Evolutionary conservation across 2,329 filamentous ascomycete genomes (phyloP).

Genomic region (Nothopassalora personata): DNA sequence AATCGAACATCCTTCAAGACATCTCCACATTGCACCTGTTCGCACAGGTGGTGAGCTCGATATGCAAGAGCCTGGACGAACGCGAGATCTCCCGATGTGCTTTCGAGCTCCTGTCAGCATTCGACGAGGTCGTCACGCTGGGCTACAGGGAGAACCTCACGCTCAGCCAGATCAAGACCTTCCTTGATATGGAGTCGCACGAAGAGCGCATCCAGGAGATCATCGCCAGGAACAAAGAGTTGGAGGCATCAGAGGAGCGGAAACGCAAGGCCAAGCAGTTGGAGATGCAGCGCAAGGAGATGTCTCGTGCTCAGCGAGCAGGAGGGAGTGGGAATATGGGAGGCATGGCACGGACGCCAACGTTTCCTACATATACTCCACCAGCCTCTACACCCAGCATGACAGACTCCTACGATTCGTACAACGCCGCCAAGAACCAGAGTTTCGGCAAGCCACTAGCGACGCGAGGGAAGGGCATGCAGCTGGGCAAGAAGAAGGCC

Average conservation of each 20-base stretch:
- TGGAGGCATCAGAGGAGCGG: slow-evolving; percentile 95
- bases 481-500: slow-evolving; percentile 97
- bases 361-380: slow-evolving; percentile 84
- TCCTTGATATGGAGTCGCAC: slow-evolving; percentile 98
- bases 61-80: slow-evolving; percentile 94
- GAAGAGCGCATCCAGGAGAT: slow-evolving; percentile 99
- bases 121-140: slow-evolving; percentile 92
- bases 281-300: slow-evolving; percentile 97
- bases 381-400: slow-evolving; percentile 75
- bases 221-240: slow-evolving; percentile 92
- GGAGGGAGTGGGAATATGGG: slow-evolving; percentile 24
- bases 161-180: slow-evolving; percentile 96
- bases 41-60: slow-evolving; percentile 92
- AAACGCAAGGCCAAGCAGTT: slow-evolving; percentile 98
- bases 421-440: slow-evolving; percentile 98
- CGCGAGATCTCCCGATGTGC: slow-evolving; percentile 91
- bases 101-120: slow-evolving; percentile 91
- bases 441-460: slow-evolving; percentile 68
- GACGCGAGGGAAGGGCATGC: slow-evolving; percentile 94
- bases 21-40: slow-evolving; percentile 98
- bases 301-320: slow-evolving; percentile 65
- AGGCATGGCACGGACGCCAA: slow-evolving; percentile 65
- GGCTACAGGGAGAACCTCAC: slow-evolving; percentile 96
- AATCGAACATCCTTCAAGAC: slow-evolving; percentile 98
- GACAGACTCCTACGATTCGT: slow-evolving; percentile 82